Evolutionary conservation across 768 basidiomycete genomes (phyloP).

Genomic region (Russula sp.): DNA sequence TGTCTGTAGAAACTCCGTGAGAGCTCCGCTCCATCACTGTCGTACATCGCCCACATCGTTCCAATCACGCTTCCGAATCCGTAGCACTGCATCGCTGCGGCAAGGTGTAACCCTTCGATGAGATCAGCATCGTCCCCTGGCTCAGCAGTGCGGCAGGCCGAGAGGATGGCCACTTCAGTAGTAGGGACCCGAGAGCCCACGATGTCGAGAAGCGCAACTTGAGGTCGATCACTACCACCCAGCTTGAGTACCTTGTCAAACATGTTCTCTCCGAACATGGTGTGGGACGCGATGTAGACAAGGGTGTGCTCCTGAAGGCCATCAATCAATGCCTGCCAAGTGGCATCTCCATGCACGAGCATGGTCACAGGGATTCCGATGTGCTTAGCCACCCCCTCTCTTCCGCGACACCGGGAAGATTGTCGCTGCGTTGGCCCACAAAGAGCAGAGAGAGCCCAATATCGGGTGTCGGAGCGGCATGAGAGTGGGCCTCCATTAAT

Average conservation of each 20-base stretch:
- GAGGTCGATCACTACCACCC: not conserved
- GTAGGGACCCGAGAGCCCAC: not conserved
- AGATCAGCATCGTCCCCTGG: not conserved
- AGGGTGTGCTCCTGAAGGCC: not conserved
- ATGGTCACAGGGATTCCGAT: not conserved
- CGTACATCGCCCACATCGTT: slow-evolving; percentile 20
- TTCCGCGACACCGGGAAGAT: not conserved
- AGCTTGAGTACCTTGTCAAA: not conserved
- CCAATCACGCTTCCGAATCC: slow-evolving; percentile 23
- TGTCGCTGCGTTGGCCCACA: not conserved
- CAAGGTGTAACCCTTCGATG: slow-evolving; percentile 12
- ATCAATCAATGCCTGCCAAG: not conserved
- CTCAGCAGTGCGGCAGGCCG: slow-evolving; percentile 2
- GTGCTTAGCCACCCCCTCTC: not conserved
- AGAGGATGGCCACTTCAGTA: slow-evolving; percentile 12
- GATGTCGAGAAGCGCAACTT: slow-evolving; percentile 5
- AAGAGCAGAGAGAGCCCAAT: not conserved
- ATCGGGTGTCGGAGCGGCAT: not conserved
- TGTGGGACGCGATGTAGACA: slow-evolving; percentile 5
- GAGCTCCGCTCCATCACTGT: slow-evolving; percentile 8
- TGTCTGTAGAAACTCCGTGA: not conserved
- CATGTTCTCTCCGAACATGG: not conserved
- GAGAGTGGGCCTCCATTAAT: not conserved
- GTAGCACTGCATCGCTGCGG: slow-evolving; percentile 17
- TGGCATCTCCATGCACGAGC: not conserved